A percentile compares a stretch with the other conserved stretches of the same genome.
phyloP scores from a whole-genome alignment of 495 filamentous ascomycete species.

The Penicillium turbatum region DNA sequence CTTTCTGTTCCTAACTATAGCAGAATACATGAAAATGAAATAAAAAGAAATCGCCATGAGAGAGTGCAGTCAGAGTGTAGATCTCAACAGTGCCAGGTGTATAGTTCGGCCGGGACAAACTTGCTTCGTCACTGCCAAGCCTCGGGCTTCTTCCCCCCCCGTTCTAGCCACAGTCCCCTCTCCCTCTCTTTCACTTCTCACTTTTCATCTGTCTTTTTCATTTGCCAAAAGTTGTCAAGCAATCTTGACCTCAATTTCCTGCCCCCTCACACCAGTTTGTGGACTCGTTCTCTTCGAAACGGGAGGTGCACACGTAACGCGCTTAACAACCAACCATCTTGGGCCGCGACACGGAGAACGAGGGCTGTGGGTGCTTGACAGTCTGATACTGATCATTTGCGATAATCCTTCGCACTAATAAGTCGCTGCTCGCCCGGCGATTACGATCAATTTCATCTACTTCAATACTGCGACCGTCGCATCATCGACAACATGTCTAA shows the following conservation, averaged over 20 bases:
- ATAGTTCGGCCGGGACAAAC: conserved; percentile 2
- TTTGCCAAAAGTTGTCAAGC: conserved; percentile 1
- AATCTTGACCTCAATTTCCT: conserved; percentile 3
- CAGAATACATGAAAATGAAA: neutral
- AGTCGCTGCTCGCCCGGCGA: conserved; percentile 11
- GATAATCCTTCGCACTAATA: conserved; percentile 9
- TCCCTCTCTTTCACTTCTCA: conserved; percentile 10
- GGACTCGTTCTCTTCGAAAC: conserved; percentile 1
- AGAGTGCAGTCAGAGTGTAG: neutral
- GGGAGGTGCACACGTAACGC: conserved; percentile 7
- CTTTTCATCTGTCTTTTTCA: conserved; percentile 4
- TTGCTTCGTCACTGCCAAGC: conserved; percentile 34
- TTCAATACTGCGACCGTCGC: conserved; percentile 12
- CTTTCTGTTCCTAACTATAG: too few relatives aligned
- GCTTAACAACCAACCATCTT: conserved; percentile 12
- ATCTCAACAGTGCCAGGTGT: neutral
- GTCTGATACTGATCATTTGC: conserved; percentile 4
- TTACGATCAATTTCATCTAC: neutral
- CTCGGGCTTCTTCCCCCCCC: conserved; percentile 13
- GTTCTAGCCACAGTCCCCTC: conserved; percentile 30
- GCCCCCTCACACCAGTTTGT: neutral
- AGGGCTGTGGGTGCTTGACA: conserved; percentile 28
- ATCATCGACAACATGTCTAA: conserved; percentile 71
- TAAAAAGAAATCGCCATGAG: neutral
- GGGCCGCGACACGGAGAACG: conserved; percentile 19